Conservation (phyloP, 2,329 filamentous ascomycete species). For the Claviceps digitariae region DNA sequence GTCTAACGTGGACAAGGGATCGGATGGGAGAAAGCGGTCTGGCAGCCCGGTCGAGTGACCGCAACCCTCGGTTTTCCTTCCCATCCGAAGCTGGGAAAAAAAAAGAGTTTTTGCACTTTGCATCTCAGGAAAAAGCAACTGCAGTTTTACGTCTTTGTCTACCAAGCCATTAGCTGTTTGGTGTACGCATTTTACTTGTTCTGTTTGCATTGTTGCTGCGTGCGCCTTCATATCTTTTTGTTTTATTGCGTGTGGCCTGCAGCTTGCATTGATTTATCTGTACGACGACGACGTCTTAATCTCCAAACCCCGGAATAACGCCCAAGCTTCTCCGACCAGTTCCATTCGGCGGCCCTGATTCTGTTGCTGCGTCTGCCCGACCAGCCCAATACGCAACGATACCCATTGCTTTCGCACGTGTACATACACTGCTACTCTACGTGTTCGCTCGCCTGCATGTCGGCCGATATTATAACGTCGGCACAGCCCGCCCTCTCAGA, state of each 20-base stretch:
- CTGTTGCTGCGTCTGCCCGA: constrained; percentile 18
- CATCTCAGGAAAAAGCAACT: constrained; percentile 3
- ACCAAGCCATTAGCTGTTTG: constrained; percentile 3
- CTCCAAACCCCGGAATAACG: constrained; percentile 3
- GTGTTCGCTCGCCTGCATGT: constrained; percentile 14
- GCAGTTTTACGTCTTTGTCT: constrained; percentile 7
- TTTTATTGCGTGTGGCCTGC: constrained; percentile 1
- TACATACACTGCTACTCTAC: background rate
- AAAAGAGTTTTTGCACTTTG: background rate
- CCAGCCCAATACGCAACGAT: constrained; percentile 16
- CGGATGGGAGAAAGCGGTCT: constrained; percentile 6
- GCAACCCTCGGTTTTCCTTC: constrained; percentile 12
- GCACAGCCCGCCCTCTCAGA: constrained; percentile 14
- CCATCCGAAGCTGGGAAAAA: background rate
- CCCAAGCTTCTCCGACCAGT: constrained; percentile 8
- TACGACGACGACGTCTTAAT: constrained; percentile 5
- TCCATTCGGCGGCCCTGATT: constrained; percentile 6
- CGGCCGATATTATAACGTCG: constrained; percentile 20
- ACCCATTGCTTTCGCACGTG: constrained; percentile 2
- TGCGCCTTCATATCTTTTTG: background rate
- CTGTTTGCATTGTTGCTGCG: constrained; percentile 1
- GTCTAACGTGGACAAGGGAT: constrained; percentile 4
- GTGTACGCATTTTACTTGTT: background rate
- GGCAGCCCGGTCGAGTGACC: constrained; percentile 11
- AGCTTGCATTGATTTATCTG: constrained; percentile 5